A percentile compares a stretch with the other conserved stretches of the same genome.
phyloP scores from a whole-genome alignment of 1,284 basidiomycete genomes.

The Ceratobasidium sp. region DNA sequence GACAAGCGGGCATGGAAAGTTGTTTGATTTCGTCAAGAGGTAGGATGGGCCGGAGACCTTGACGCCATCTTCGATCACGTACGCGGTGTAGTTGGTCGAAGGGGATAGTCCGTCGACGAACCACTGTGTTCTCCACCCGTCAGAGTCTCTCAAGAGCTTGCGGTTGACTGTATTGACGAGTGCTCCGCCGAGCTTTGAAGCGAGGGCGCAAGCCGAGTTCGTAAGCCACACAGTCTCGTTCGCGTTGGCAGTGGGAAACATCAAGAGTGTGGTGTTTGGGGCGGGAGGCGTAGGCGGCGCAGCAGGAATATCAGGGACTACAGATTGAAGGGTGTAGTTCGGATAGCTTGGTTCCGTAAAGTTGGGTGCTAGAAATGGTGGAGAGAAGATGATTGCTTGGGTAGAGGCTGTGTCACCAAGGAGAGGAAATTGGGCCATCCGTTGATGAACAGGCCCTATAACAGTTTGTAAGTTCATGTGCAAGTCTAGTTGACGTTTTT shows the following conservation, averaged over 20 bases:
- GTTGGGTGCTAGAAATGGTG: slow-evolving; percentile 56
- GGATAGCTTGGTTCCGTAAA: slow-evolving; percentile 66
- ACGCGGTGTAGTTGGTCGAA: slow-evolving; percentile 75
- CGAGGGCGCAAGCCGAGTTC: slow-evolving; percentile 66
- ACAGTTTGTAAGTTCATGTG: background rate
- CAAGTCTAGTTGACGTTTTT: slow-evolving; percentile 35
- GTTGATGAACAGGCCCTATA: slow-evolving; percentile 58
- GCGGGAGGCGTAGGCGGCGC: slow-evolving; percentile 51
- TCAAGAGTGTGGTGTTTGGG: slow-evolving; percentile 62
- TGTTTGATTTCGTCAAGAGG: slow-evolving; percentile 73
- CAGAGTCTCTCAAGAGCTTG: slow-evolving; percentile 53
- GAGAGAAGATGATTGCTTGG: slow-evolving; percentile 79
- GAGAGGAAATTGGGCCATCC: slow-evolving; percentile 58
- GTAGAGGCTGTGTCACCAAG: slow-evolving; percentile 80
- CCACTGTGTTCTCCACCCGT: slow-evolving; percentile 74
- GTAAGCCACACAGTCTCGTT: slow-evolving; percentile 55
- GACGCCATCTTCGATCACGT: slow-evolving; percentile 57
- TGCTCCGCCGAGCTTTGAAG: slow-evolving; percentile 43
- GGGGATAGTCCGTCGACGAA: slow-evolving; percentile 64
- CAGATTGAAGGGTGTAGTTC: slow-evolving; percentile 77
- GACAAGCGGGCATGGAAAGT: slow-evolving; percentile 69
- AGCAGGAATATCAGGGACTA: slow-evolving; percentile 60
- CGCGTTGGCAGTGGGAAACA: slow-evolving; percentile 57
- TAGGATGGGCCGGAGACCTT: slow-evolving; percentile 68
- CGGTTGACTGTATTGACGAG: slow-evolving; percentile 5